Evolutionary conservation across 1,284 basidiomycete species (phyloP).

Genomic region (Sporisorium reilianum): DNA sequence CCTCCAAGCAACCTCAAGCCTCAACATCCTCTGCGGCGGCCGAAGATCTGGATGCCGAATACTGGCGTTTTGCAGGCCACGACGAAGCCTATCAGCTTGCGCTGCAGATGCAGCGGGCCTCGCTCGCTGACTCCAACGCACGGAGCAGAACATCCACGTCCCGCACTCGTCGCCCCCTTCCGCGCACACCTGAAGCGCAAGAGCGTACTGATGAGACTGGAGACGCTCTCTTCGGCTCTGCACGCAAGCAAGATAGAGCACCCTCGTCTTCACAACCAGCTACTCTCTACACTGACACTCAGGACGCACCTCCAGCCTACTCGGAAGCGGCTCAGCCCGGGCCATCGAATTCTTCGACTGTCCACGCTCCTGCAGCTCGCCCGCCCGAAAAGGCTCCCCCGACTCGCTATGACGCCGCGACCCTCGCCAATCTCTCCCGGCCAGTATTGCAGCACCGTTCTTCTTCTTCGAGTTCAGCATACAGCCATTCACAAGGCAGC

Average conservation of each 20-base stretch:
- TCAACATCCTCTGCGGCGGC: neutral
- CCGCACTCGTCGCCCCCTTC: constrained; percentile 24
- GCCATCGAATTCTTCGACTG: constrained; percentile 7
- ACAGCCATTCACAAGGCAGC: constrained; percentile 11
- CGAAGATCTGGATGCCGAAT: constrained; percentile 36
- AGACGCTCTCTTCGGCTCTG: neutral
- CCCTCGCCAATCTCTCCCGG: constrained; percentile 13
- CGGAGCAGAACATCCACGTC: neutral
- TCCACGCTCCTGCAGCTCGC: neutral
- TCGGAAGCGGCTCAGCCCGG: constrained; percentile 13
- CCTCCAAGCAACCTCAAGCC: neutral
- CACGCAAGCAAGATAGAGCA: constrained; percentile 3
- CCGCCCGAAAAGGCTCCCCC: constrained; percentile 12
- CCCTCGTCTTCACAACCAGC: constrained; percentile 5
- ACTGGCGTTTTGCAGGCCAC: constrained; percentile 45
- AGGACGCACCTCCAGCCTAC: constrained; percentile 35
- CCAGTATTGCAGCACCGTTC: constrained; percentile 28
- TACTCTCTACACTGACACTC: neutral
- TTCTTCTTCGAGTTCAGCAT: constrained; percentile 27
- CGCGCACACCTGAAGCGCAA: constrained; percentile 16
- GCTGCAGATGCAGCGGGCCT: constrained; percentile 34
- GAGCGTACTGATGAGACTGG: neutral
- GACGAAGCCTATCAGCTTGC: constrained; percentile 47
- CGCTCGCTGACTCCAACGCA: constrained; percentile 3
- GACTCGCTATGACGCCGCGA: constrained; percentile 9